Evolutionary conservation across 169 alveolate genomes (phyloP), one percentile per base, ranked within the genome.

Genomic region (Plasmodium inui): DNA sequence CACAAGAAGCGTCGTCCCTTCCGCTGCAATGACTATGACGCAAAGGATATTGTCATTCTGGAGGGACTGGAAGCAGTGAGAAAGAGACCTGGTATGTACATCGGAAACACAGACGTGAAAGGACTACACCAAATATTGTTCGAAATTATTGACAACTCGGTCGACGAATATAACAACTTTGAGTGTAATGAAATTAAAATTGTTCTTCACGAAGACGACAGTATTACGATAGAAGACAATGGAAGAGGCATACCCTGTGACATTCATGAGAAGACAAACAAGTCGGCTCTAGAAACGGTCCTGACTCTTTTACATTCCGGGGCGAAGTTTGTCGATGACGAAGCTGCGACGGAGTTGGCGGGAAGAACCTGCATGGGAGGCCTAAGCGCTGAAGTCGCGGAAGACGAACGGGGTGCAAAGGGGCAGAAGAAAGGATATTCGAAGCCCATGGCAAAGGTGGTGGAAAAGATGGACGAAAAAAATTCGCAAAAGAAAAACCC

Each of bases 181-280:
- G 95, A 80, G 81, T 96, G 98, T 41, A 95, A 93, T 50, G 50
- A 46, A 78, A 96, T 97, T 50, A 82, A 83, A 44, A 95, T 97
- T 19, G 91, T 94, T 14, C 92, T 97, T 30, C 93, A 92, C 73
- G 73, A 92, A 0, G 97, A 96, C 72, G 96, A 97, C 32, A 95
- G 97, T 46, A 93, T 95, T 8, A 93, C 88, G 22, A 92, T 96
- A 34, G 86, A 79, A 57, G 98, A 96, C 90, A 95, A 96, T 71
- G 98, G 98, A 34, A 78, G 98, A 3, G 98, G 98, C 34, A 96
- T 96, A n/a, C 98, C 98, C 1, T 94, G 97, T 79, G 98, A 95
- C 28, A 67, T 96, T 19, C 96, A 96, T 32, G 95, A 92, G 76
- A 94, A 92, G 82, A 96, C 97, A 0, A 92, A 93, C 12, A 94